Evolutionary conservation across 1,284 basidiomycete genomes (phyloP), one percentile per base, ranked within the genome.

Genomic region (Porogramme epimiltina): DNA sequence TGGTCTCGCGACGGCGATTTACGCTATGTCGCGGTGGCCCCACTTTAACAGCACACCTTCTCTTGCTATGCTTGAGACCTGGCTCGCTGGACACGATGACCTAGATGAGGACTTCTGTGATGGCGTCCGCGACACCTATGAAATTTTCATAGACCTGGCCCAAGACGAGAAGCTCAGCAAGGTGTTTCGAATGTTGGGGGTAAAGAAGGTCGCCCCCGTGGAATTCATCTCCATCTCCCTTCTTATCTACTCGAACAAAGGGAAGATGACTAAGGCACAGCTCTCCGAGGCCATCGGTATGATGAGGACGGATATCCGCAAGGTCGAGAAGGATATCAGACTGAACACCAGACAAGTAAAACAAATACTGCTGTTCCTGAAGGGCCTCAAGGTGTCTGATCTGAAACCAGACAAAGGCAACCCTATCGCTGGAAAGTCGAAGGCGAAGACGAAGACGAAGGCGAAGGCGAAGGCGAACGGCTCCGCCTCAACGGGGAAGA

Each of bases 191-290:
- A 53, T 70, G 10, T 56, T 64, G 50, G 55, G 70, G 52, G 61
- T 75, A 51, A 66, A 69, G 46, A 80, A 79, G 37, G 73, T 87
- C 4, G 74, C 84, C 0, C 87, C 87, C 0, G 71, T 86, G 36
- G 87, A 89, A 63, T 80, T 89, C 53, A 73, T 85, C 28, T 69
- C 74, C 56, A 77, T 80, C 43, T 69, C 70, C 9, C 53, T 86
- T 1, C 66, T 88, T 24, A 75, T 88, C 16, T 73, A 74, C 9
- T 67, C 71, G 8, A 65, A 77, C 49, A 75, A 72, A 56, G 66
- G 69, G 22, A 62, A 56, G 13, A 54, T 78, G 51, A 65, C 70
- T 0, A 47, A 70, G 52, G 54, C 56, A 0, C 72, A 76, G 59
- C 58, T 88, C 26, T 71, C 76, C 0, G 60, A 63, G 24, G 74